A percentile compares a stretch with the other conserved stretches of the same genome.
Conservation (phyloP, 345 rosid genomes). For the Excoecaria agallocha region DNA sequence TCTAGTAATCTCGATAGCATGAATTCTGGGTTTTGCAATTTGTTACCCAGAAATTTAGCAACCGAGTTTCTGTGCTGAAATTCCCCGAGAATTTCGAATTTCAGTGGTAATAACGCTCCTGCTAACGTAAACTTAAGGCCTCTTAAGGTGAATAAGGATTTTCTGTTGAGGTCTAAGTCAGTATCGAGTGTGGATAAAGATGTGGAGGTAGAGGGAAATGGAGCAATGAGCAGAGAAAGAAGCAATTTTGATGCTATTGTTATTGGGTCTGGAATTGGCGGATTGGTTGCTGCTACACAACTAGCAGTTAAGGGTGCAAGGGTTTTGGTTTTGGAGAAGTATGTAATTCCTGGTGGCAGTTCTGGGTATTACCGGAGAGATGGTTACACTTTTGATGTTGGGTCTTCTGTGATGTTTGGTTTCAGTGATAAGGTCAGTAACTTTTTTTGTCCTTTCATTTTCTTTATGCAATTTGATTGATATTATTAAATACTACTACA, state of each 20-base stretch:
- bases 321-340: slow-evolving; percentile 85
- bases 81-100: slow-evolving; percentile 12
- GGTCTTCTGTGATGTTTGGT: slow-evolving; percentile 96
- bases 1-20: slow-evolving; percentile 3
- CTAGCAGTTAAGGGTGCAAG: slow-evolving; percentile 82
- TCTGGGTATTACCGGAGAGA: slow-evolving; percentile 83
- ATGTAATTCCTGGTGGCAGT: slow-evolving; percentile 97
- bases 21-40: slow-evolving; percentile 7
- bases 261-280: slow-evolving; percentile 91
- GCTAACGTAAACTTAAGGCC: slow-evolving; percentile 12
- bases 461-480: no score
- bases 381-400: slow-evolving; percentile 92
- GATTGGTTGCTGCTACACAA: slow-evolving; percentile 87
- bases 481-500: no score
- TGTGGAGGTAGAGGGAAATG: slow-evolving; percentile 30
- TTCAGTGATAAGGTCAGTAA: slow-evolving; percentile 79
- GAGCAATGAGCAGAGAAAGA: slow-evolving; percentile 23
- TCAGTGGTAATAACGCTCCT: neutral
- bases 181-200: slow-evolving; percentile 37
- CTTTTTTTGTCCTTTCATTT: neutral
- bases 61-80: neutral
- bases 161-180: slow-evolving; percentile 30
- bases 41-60: neutral
- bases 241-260: slow-evolving; percentile 71
- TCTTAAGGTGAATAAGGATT: slow-evolving; percentile 12